Evolutionary conservation across 2,329 filamentous ascomycete genomes (phyloP), one percentile per base, ranked within the genome.

Genomic region (Aspergillus sp.): DNA sequence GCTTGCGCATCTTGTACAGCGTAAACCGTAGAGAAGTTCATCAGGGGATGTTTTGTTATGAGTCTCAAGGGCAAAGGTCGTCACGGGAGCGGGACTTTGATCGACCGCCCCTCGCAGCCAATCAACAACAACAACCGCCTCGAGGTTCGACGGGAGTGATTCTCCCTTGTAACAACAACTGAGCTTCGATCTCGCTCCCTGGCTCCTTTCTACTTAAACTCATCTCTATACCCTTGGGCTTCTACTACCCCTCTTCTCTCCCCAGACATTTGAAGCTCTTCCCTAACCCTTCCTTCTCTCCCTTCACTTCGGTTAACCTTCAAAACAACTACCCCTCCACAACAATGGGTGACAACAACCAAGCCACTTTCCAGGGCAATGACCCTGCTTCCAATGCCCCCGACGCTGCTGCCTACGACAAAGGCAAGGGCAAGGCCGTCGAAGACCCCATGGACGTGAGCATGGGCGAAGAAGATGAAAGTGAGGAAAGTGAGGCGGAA

Each of bases 391-490:
- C 75, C 57, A 67, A 68, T 63, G 62, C 68, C 47, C 61, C 70
- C 57, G 70, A 72, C 56, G 69, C 67, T 31, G 65, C 72, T 61
- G 73, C 79, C 61, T 82, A 86, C 69, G 79, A 81, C 75, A 96
- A 96, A 84, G 91, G 90, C 77, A 96, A 96, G 83, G 68, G 91
- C 80, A 96, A 96, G 82, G 87, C 85, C 41, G 73, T 79, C 41
- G 84, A 85, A 50, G 72, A 79, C 35, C 75, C 76, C 54, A 79
- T 86, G 64, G 86, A 89, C 66, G 78, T 85, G 70, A 82, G 82
- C 71, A 90, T 91, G 84, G 89, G 88, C 45, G 89, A 91, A 84
- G 89, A 88, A 41, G 89, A 91, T 67, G 85, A 91, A 2, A 84
- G 80, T 54, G 86, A 85, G 15, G 90, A 93, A 41, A 89, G 89